phyloP scores from a whole-genome alignment of 73 alveolate species.

The Blepharisma japonicum region DNA sequence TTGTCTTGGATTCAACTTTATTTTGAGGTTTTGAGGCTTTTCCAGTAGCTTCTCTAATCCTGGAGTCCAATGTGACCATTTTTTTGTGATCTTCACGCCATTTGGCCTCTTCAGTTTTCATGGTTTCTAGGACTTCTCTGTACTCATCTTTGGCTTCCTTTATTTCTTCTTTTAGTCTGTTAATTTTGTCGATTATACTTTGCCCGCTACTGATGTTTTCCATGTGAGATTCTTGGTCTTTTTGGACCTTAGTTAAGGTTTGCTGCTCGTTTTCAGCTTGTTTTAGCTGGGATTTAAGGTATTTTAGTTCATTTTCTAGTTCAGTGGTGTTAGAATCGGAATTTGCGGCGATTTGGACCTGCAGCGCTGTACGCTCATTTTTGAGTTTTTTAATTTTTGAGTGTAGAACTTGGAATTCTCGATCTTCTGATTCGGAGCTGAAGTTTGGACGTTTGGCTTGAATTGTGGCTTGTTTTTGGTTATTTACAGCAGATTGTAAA shows the following conservation, averaged over 20 bases:
- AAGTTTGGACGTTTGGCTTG: constrained; percentile 27
- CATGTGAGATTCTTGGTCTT: background rate
- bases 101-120: constrained; percentile 9
- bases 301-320: constrained; percentile 20
- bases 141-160: constrained; percentile 1
- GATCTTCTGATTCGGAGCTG: constrained; percentile 6
- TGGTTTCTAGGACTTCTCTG: background rate
- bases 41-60: background rate
- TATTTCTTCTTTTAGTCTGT: background rate
- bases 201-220: constrained; percentile 4
- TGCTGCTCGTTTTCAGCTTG: constrained; percentile 21
- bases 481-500: background rate
- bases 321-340: background rate
- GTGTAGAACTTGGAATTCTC: background rate
- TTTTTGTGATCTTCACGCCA: constrained; percentile 7
- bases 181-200: background rate
- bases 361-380: background rate
- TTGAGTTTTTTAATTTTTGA: constrained; percentile 14
- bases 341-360: background rate
- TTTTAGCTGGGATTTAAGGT: constrained; percentile 4
- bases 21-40: background rate
- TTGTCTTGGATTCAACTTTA: background rate
- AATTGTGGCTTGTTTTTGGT: constrained; percentile 11
- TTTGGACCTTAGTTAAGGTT: background rate
- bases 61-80: constrained; percentile 7